These are phyloP conservation scores for Rhizopus microsporus DNA, from an alignment of 371 early-diverging fungal species.

Conservation along the genomic window DNA sequence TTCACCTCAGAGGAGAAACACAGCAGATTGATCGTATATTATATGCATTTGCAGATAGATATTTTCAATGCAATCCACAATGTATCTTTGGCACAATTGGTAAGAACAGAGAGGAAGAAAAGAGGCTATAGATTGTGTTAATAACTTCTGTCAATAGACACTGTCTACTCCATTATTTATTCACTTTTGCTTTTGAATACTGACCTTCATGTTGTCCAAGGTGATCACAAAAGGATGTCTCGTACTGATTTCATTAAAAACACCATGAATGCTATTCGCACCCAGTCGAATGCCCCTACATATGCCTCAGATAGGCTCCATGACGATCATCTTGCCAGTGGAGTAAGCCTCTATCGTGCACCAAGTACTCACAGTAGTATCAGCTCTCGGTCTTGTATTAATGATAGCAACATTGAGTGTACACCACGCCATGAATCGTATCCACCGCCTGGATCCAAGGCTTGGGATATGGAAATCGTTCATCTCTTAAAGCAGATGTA, in stretches of 20 bases:
- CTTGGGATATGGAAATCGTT: constrained; percentile 23
- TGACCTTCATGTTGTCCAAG: constrained; percentile 81
- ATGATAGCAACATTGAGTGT: constrained; percentile 8
- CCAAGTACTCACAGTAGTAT: constrained; percentile 10
- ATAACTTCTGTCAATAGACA: constrained; percentile 30
- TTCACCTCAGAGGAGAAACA: constrained; percentile 81
- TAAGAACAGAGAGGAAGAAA: constrained; percentile 6
- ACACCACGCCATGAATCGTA: constrained; percentile 5
- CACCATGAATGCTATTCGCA: constrained; percentile 45
- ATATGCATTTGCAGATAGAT: constrained; percentile 68
- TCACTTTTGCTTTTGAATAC: constrained; percentile 88
- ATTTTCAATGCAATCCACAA: constrained; percentile 73
- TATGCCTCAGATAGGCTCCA: constrained; percentile 7
- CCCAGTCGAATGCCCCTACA: constrained; percentile 23
- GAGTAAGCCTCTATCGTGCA: constrained; percentile 18
- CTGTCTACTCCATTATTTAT: constrained; percentile 82
- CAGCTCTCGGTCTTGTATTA: constrained; percentile 9
- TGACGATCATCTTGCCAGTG: constrained; percentile 14
- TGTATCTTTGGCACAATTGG: constrained; percentile 40
- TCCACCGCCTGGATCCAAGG: constrained; percentile 13
- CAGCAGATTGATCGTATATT: constrained; percentile 85
- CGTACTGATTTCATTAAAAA: constrained; percentile 52
- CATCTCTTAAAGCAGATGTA: constrained; percentile 50
- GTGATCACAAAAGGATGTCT: constrained; percentile 57
- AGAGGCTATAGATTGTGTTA: not conserved